Evolutionary conservation across 148 eudicot genomes (phyloP).

Genomic region (Pharnaceum exiguum): DNA sequence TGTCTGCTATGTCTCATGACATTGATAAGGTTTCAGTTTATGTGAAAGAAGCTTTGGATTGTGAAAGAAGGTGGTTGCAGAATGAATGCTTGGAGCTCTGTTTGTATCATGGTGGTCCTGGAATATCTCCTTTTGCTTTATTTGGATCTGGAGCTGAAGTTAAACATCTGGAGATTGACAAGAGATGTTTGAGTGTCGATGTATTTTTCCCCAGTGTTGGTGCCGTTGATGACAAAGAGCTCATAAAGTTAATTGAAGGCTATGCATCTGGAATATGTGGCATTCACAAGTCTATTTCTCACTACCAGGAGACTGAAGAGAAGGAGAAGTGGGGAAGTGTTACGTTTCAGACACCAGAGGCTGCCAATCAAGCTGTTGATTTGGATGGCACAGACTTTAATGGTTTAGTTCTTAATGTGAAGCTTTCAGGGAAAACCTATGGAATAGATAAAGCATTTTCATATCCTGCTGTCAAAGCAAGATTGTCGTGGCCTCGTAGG

Average conservation of each 20-base stretch:
- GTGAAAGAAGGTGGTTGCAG: slow-evolving; percentile 49
- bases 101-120: slow-evolving; percentile 63
- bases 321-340: slow-evolving; percentile 75
- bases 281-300: slow-evolving; percentile 40
- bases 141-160: slow-evolving; percentile 93
- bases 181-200: slow-evolving; percentile 74
- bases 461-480: slow-evolving; percentile 62
- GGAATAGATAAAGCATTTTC: slow-evolving; percentile 55
- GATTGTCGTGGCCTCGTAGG: slow-evolving; percentile 89
- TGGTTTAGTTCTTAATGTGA: slow-evolving; percentile 43
- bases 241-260: slow-evolving; percentile 49
- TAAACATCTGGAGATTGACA: slow-evolving; percentile 84
- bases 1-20: slow-evolving; percentile 50
- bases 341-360: slow-evolving; percentile 74
- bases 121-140: slow-evolving; percentile 58
- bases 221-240: slow-evolving; percentile 65
- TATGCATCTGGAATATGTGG: slow-evolving; percentile 52
- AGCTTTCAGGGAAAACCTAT: slow-evolving; percentile 40
- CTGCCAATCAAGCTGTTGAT: slow-evolving; percentile 58
- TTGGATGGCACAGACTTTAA: slow-evolving; percentile 33
- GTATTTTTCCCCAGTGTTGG: slow-evolving; percentile 42
- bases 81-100: slow-evolving; percentile 81
- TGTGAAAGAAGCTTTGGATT: slow-evolving; percentile 41
- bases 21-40: slow-evolving; percentile 41
- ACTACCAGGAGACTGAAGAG: slow-evolving; percentile 41